Evolutionary conservation across 495 filamentous ascomycete genomes (phyloP).

Genomic region (Astrothelium macrocarpum): DNA sequence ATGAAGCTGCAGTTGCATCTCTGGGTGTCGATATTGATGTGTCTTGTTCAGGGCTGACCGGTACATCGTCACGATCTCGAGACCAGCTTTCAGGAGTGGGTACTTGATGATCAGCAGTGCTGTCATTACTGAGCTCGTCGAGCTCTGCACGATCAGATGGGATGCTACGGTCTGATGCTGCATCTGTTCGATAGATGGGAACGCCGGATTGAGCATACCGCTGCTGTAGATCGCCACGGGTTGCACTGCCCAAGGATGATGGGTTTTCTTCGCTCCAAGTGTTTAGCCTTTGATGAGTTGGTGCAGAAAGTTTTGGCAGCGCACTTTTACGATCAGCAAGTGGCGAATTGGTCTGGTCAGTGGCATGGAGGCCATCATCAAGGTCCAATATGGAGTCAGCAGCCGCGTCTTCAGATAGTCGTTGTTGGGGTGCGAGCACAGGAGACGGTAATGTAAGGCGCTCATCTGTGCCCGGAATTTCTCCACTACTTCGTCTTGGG

Average conservation of each 20-base stretch:
- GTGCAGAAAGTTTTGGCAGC: not conserved
- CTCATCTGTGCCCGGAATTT: not conserved
- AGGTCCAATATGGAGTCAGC: not conserved
- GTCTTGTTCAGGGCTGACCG: not conserved
- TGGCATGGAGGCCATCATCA: not conserved
- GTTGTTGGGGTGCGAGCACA: not conserved
- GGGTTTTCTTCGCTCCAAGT: not conserved
- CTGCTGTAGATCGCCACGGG: not conserved
- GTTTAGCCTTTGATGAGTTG: not conserved
- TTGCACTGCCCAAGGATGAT: not conserved
- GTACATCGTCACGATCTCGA: not conserved
- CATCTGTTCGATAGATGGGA: not conserved
- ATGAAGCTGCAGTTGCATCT: not conserved
- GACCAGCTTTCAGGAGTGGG: not conserved
- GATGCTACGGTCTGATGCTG: not conserved
- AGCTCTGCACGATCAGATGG: not conserved
- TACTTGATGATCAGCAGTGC: not conserved
- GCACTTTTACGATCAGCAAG: not conserved
- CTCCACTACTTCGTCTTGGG: not conserved
- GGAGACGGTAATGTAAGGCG: not conserved
- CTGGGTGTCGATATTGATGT: not conserved
- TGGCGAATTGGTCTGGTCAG: not conserved
- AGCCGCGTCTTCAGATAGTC: not conserved
- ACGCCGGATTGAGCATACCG: constrained; percentile 1
- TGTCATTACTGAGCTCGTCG: not conserved